These are phyloP conservation scores for Tarenaya hassleriana DNA, from an alignment of 345 rosid species.

Conservation along the genomic window DNA sequence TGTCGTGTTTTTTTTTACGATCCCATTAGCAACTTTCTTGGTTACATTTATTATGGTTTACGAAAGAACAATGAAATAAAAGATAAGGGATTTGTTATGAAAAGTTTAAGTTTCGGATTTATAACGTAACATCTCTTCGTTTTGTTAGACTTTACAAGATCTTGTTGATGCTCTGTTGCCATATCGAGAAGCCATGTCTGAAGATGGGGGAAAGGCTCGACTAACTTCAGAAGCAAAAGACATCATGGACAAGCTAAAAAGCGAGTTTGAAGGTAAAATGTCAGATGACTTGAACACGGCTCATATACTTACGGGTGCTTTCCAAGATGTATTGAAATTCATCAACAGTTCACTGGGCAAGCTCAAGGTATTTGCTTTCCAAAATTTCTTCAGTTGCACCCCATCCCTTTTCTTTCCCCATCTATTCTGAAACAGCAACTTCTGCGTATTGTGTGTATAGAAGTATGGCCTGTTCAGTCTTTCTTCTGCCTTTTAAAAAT, in stretches of 20 bases:
- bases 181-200: conserved; percentile 35
- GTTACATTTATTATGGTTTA: neutral
- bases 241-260: conserved; percentile 42
- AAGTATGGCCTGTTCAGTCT: neutral
- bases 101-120: neutral
- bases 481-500: too few relatives aligned
- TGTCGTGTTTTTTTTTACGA: too few relatives aligned
- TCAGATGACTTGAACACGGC: conserved; percentile 77
- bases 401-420: neutral
- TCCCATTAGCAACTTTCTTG: neutral
- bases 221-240: conserved; percentile 46
- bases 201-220: conserved; percentile 30
- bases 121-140: neutral
- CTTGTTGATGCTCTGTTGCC: conserved; percentile 52
- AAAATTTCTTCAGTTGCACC: too few relatives aligned
- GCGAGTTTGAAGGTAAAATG: conserved; percentile 65
- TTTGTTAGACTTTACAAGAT: conserved; percentile 70
- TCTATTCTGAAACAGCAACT: neutral
- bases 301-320: conserved; percentile 70
- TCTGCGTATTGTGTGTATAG: neutral
- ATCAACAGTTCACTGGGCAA: conserved; percentile 51
- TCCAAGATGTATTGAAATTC: conserved; percentile 72
- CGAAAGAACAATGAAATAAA: neutral
- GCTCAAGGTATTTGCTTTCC: conserved; percentile 54
- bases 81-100: too few relatives aligned